Percentiles rank a stretch among this genome's conserved stretches.
These are phyloP conservation scores for Sclerotinia nivalis DNA, from an alignment of 2,329 filamentous ascomycete genomes.

Conservation along the genomic window DNA sequence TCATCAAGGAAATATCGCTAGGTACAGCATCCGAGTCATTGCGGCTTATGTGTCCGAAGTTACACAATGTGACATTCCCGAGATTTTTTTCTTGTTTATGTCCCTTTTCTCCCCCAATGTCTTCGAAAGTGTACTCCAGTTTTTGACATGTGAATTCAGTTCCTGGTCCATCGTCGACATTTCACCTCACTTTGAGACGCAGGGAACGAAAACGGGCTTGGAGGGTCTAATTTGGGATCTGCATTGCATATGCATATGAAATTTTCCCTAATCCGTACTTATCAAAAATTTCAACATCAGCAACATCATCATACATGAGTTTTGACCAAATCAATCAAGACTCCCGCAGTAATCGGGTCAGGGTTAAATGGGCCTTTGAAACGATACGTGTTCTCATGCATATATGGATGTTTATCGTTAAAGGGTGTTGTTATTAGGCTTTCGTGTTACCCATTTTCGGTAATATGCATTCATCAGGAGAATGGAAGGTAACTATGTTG, in stretches of 20 bases:
- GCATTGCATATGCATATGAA: conserved; percentile 16
- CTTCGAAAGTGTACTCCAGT: background rate
- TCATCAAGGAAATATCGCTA: background rate
- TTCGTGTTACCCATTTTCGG: conserved; percentile 8
- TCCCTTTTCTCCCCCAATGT: background rate
- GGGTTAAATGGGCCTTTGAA: background rate
- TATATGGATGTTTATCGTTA: background rate
- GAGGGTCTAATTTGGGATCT: background rate
- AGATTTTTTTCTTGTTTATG: background rate
- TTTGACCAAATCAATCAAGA: background rate
- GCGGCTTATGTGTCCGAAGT: background rate
- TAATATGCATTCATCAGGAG: conserved; percentile 3
- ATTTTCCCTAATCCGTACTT: background rate
- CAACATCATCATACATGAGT: conserved; percentile 14
- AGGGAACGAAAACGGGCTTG: background rate
- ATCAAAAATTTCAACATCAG: background rate
- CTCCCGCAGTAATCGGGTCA: background rate
- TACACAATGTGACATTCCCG: background rate
- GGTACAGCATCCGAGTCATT: background rate
- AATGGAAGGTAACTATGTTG: background rate
- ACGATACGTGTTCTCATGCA: background rate
- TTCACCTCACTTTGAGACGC: background rate
- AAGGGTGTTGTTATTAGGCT: conserved; percentile 9
- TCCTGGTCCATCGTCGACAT: background rate
- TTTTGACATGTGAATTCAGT: conserved; percentile 4